Conservation (phyloP, 208 protist genomes). For the Angomonas ambiguus region DNA sequence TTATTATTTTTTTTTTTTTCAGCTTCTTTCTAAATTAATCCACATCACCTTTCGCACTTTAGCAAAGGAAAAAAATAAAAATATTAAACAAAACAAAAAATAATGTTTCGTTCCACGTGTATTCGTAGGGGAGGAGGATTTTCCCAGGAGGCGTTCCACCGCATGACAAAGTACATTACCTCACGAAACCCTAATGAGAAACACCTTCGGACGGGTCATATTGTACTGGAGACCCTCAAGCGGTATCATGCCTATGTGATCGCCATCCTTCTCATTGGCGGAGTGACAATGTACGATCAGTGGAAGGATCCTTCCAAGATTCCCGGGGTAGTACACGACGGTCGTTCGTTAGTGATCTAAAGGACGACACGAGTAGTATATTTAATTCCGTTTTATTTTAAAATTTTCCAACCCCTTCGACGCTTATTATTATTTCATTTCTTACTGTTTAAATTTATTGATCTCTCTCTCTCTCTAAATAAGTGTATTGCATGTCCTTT, state of each 20-base stretch:
- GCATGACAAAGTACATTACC: slow-evolving; percentile 84
- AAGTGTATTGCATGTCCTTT: no score
- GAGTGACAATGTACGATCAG: slow-evolving; percentile 63
- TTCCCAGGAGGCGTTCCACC: slow-evolving; percentile 79
- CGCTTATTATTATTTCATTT: not conserved
- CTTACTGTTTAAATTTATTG: not conserved
- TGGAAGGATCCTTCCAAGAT: slow-evolving; percentile 53
- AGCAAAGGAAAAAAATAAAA: not conserved
- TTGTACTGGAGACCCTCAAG: slow-evolving; percentile 77
- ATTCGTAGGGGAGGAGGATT: slow-evolving; percentile 31
- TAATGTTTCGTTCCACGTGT: slow-evolving; percentile 20
- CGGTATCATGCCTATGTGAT: slow-evolving; percentile 79
- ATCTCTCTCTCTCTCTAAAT: not conserved
- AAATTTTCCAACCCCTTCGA: not conserved
- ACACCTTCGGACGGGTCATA: slow-evolving; percentile 76
- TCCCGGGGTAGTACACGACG: slow-evolving; percentile 59
- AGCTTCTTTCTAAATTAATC: not conserved
- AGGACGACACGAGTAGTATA: no score
- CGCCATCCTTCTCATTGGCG: slow-evolving; percentile 51
- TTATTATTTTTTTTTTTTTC: not conserved
- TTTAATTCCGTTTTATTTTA: not conserved
- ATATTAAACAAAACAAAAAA: not conserved
- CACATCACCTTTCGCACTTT: no score
- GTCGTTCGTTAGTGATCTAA: slow-evolving; percentile 74
- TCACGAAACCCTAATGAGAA: slow-evolving; percentile 85